These are phyloP conservation scores for Phaffia tasmanica DNA, from an alignment of 768 basidiomycete genomes.

Conservation along the genomic window DNA sequence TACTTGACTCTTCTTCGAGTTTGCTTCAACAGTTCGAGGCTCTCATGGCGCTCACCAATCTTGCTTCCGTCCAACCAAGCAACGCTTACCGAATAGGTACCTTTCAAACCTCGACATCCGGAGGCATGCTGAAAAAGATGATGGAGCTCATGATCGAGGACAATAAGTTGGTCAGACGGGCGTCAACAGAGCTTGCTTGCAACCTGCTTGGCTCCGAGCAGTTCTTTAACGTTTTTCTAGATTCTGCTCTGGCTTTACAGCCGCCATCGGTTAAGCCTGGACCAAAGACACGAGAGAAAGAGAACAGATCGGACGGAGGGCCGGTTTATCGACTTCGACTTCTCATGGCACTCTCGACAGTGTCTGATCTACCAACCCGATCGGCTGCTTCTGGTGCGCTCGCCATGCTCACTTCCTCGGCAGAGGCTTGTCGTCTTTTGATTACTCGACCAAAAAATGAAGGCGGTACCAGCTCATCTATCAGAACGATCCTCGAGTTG, in stretches of 20 bases:
- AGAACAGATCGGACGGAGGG: no score
- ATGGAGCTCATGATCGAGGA: slow-evolving; percentile 42
- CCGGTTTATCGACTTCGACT: slow-evolving; percentile 51
- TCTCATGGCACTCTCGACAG: slow-evolving; percentile 70
- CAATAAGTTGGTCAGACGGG: slow-evolving; percentile 67
- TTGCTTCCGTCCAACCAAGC: slow-evolving; percentile 64
- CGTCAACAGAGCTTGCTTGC: slow-evolving; percentile 81
- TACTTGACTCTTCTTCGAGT: slow-evolving; percentile 56
- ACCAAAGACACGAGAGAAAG: slow-evolving; percentile 30
- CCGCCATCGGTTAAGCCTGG: slow-evolving; percentile 28
- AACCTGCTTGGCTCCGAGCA: slow-evolving; percentile 72
- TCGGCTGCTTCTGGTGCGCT: slow-evolving; percentile 84
- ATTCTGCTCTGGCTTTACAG: slow-evolving; percentile 26
- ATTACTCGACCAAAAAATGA: background rate
- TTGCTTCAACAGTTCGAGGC: slow-evolving; percentile 82
- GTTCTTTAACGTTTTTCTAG: slow-evolving; percentile 60
- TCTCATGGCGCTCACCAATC: slow-evolving; percentile 91
- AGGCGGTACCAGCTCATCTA: slow-evolving; percentile 29
- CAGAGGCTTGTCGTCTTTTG: slow-evolving; percentile 14
- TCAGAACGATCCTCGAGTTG: slow-evolving; percentile 9
- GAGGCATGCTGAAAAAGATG: slow-evolving; percentile 36
- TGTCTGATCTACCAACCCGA: slow-evolving; percentile 72
- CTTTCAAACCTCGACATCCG: slow-evolving; percentile 33
- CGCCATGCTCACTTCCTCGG: slow-evolving; percentile 59
- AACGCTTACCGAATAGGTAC: slow-evolving; percentile 58